Conservation (phyloP, 2,329 filamentous ascomycete species). For the Didymella exigua region DNA sequence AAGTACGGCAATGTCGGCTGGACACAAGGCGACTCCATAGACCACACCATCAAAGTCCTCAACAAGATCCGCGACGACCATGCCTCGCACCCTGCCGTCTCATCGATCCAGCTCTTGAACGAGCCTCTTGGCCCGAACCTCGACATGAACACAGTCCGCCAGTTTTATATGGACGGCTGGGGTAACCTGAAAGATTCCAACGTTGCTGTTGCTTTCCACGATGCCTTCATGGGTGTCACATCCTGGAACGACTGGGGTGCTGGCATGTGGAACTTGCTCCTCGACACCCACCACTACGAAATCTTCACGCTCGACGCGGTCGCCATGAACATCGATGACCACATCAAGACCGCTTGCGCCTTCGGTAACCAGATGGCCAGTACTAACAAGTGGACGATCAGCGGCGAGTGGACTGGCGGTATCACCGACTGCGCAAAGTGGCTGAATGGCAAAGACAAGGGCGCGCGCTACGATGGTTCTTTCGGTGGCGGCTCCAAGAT, state of each 20-base stretch:
- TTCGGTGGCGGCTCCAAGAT: slow-evolving; percentile 46
- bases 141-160: slow-evolving; percentile 51
- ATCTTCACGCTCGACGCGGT: slow-evolving; percentile 51
- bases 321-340: slow-evolving; percentile 45
- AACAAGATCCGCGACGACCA: slow-evolving; percentile 56
- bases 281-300: slow-evolving; percentile 58
- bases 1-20: slow-evolving; percentile 54
- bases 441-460: slow-evolving; percentile 55
- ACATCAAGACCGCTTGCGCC: slow-evolving; percentile 51
- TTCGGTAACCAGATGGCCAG: slow-evolving; percentile 54
- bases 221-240: slow-evolving; percentile 54
- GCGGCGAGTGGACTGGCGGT: slow-evolving; percentile 56
- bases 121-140: slow-evolving; percentile 53
- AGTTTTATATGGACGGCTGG: slow-evolving; percentile 58
- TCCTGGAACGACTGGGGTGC: slow-evolving; percentile 53
- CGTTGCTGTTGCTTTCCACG: slow-evolving; percentile 54
- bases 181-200: slow-evolving; percentile 51
- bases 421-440: slow-evolving; percentile 57
- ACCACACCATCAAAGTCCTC: slow-evolving; percentile 50
- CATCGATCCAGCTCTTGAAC: slow-evolving; percentile 55
- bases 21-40: slow-evolving; percentile 52
- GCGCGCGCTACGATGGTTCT: slow-evolving; percentile 55
- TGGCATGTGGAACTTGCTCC: slow-evolving; percentile 52
- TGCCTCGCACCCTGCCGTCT: slow-evolving; percentile 53
- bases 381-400: slow-evolving; percentile 55